A percentile compares a stretch with the other conserved stretches of the same genome.
Conservation (phyloP, 139 green algal genomes). For the Picochlorum sp. region DNA sequence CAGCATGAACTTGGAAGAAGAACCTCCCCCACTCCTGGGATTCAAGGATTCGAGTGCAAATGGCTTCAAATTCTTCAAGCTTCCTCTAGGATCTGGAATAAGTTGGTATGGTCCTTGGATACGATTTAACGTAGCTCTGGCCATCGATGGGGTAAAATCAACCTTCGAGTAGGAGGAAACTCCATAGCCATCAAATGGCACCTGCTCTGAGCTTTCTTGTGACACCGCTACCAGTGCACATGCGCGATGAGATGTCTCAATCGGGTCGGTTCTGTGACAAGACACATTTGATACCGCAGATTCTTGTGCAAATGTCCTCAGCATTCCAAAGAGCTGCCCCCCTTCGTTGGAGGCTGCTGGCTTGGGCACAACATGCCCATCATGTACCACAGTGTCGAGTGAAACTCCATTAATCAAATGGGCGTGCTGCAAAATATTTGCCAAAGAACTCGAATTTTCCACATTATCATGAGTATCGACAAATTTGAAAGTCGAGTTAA, state of each 20-base stretch:
- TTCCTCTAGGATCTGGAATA: constrained; percentile 35
- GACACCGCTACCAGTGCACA: neutral
- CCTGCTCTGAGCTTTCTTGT: neutral
- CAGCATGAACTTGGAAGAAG: constrained; percentile 27
- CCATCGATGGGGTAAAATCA: constrained; percentile 7
- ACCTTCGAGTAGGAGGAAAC: neutral
- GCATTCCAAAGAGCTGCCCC: constrained; percentile 16
- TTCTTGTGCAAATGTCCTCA: constrained; percentile 17
- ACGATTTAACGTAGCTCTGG: neutral
- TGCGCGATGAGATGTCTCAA: too few relatives aligned
- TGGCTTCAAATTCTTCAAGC: constrained; percentile 38
- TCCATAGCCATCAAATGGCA: constrained; percentile 20
- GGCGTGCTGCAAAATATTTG: too few relatives aligned
- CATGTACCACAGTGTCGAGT: too few relatives aligned
- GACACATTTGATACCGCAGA: too few relatives aligned
- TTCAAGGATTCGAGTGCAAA: neutral
- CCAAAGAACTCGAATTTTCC: too few relatives aligned
- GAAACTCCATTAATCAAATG: too few relatives aligned
- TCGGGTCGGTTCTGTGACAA: too few relatives aligned
- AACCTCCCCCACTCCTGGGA: constrained; percentile 9
- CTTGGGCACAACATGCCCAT: too few relatives aligned
- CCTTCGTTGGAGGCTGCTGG: neutral
- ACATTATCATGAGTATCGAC: too few relatives aligned
- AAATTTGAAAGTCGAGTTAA: too few relatives aligned
- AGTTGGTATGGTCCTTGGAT: constrained; percentile 13